phyloP scores from a whole-genome alignment of 2,329 filamentous ascomycete species.

The Alternaria novae-zelandiae region DNA sequence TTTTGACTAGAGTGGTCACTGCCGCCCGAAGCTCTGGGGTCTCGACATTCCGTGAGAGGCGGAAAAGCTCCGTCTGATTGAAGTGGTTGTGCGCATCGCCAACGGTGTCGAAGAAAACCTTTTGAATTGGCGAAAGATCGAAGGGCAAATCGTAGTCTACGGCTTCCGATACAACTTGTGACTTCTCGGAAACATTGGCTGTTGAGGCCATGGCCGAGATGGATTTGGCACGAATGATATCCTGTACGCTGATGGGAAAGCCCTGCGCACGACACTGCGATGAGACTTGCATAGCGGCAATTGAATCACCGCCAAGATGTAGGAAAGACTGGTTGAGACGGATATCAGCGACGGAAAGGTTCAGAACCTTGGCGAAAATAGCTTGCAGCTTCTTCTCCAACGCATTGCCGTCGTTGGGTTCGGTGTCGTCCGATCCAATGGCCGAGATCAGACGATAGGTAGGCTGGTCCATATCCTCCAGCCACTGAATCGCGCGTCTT shows the following conservation, averaged over 20 bases:
- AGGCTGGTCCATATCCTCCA: slow-evolving; percentile 38
- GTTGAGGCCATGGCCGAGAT: slow-evolving; percentile 35
- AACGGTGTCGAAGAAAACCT: slow-evolving; percentile 36
- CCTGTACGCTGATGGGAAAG: slow-evolving; percentile 39
- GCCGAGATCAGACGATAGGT: slow-evolving; percentile 36
- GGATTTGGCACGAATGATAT: slow-evolving; percentile 43
- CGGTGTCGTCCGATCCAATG: slow-evolving; percentile 23
- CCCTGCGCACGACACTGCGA: slow-evolving; percentile 41
- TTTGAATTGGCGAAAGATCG: slow-evolving; percentile 40
- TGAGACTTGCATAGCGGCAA: slow-evolving; percentile 46
- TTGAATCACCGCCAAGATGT: slow-evolving; percentile 45
- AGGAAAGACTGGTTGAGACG: slow-evolving; percentile 43
- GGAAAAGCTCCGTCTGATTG: slow-evolving; percentile 42
- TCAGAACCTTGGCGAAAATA: slow-evolving; percentile 41
- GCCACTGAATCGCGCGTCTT: slow-evolving; percentile 36
- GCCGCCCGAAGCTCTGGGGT: slow-evolving; percentile 34
- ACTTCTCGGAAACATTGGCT: slow-evolving; percentile 18
- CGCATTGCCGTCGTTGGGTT: slow-evolving; percentile 18
- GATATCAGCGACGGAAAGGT: slow-evolving; percentile 34
- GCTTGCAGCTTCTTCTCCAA: slow-evolving; percentile 37
- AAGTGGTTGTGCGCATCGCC: slow-evolving; percentile 37
- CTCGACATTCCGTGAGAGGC: slow-evolving; percentile 31
- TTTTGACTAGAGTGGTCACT: slow-evolving; percentile 38
- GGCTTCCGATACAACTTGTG: neutral
- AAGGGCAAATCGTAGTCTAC: slow-evolving; percentile 35